Base-by-base conservation (phyloP, 768 basidiomycete genomes). In the Boletus pseudo-olivaceus region DNA sequence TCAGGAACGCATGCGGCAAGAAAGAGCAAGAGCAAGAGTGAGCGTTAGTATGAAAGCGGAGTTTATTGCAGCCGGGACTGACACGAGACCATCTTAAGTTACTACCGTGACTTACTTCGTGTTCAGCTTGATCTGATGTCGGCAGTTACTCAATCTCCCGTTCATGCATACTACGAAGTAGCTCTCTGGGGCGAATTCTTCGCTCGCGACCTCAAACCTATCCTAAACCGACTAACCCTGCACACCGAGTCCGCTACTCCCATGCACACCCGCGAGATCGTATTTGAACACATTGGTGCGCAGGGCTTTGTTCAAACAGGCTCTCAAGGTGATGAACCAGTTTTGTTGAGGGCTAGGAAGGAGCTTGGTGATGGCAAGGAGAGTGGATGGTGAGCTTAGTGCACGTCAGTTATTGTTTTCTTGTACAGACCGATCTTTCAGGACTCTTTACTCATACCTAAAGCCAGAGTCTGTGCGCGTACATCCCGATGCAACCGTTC, bases 171-270 rank as follows among this genome's bases (percentile, higher is more conserved):
- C 68, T 92, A 91, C 65, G 89, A 92, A 74, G 86, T 91, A 53
- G 87, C 87, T 0, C 82, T 92, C 57, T 89, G 86, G 52, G 90
- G 87, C 56, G 88, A 90, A 64, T 90, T 92, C 75, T 88, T 87
- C 58, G 69, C 88, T 32, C 78, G 82, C 41, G 89, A 92, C 60
- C 82, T 92, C 38, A 82, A 84, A 63, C 72, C 87, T 0, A 84
- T 93, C 57, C 76, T 92, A 49, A 89, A 93, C 69, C 81, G 90
- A 35, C 83, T 92, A 54, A 90, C 90, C 11, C 78, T 93, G 23
- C 85, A 90, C 63, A 83, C 83, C 73, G 90, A 93, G 67, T 88
- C 86, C 9, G 85, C 88, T 32, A 76, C 80, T 47, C 79, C 79
- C 4, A 84, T 90, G 77, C 89, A 87, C 65, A 78, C 82, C 3